phyloP scores from a whole-genome alignment of 345 rosid genomes.

The Psidium guajava region DNA sequence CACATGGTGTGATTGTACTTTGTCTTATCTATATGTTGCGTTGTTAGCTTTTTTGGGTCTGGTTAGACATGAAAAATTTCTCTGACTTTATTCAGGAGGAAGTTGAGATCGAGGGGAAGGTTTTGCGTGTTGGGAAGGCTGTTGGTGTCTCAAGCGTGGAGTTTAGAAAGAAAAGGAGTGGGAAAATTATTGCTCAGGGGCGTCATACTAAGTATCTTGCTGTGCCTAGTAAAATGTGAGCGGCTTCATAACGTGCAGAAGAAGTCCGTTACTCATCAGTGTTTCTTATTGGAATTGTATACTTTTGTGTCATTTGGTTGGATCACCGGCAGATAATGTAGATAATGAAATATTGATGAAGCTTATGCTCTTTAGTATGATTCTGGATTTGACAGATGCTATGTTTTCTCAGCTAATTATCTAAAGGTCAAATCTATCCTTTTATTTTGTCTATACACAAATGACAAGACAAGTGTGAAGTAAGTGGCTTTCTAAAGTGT shows the following conservation, averaged over 20 bases:
- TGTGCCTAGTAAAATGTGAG: constrained; percentile 40
- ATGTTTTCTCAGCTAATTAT: not conserved
- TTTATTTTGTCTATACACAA: not conserved
- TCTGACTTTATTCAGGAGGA: constrained; percentile 36
- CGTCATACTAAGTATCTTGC: constrained; percentile 87
- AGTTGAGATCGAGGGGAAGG: constrained; percentile 53
- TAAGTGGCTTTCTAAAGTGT: not conserved
- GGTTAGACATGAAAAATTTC: not conserved
- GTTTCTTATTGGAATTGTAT: not conserved
- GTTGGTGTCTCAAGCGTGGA: constrained; percentile 71
- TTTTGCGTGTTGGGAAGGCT: constrained; percentile 70
- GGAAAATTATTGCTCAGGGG: constrained; percentile 80
- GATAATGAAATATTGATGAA: not conserved
- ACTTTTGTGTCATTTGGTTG: not conserved
- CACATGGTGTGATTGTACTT: not conserved
- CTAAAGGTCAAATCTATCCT: not conserved
- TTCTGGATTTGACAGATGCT: not conserved
- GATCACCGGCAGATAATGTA: not conserved
- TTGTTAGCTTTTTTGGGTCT: not conserved
- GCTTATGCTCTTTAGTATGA: not conserved
- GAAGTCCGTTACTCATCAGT: not conserved
- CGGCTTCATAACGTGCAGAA: not conserved
- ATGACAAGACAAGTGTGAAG: not conserved
- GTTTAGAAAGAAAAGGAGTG: constrained; percentile 64
- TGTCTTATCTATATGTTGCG: not conserved